Base-by-base conservation (phyloP, 345 rosid species). In the Rhodamnia rubescens region DNA sequence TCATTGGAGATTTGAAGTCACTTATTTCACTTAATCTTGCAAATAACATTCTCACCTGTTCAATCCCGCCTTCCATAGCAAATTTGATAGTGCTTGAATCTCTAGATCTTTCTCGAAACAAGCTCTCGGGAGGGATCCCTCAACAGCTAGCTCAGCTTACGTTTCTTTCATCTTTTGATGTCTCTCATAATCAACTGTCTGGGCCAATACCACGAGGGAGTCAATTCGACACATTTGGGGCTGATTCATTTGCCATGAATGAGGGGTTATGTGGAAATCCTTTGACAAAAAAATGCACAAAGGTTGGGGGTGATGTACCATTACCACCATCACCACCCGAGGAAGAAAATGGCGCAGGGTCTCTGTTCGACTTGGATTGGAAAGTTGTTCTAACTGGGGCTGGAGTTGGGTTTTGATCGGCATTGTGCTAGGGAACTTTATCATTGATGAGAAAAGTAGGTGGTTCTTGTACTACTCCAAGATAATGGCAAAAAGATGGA, bases 241-340 rank as follows among this genome's bases (percentile, higher is more conserved):
- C 36, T 10, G 12, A 13, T 26, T 81, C 84, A 4, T 85, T 78
- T 56, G 53, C 7, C 27, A 74, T 52, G 13, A 85, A 85, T 49
- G 15, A 29, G 59, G 80, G 87, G 29, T 74, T 85, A 12, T 57
- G 87, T n/a, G 87, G 87, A 32, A 42, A 57, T 80, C 84, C 84
- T 7, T 36, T 85, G 53, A 58, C 87, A 16, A 85, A 44, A 26
- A 44, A 29, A 21, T 85, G 87, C 26, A 3, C 58, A 55, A 8
- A 0, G 11, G 26, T 8, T 54, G 56, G 54, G 40, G 15, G 9
- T 54, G 1, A 3, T 15, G 6, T 24, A 21, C 51, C 85, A 40
- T 24, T 47, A 13, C n/a, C 69, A 24, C 44, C 56, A 27, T n/a
- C 84, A 16, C 11, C 12, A 3, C 29, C 15, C 32, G 15, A 56